phyloP scores from a whole-genome alignment of 805 yeast genomes.

The Kurtzmaniella cleridarum region DNA sequence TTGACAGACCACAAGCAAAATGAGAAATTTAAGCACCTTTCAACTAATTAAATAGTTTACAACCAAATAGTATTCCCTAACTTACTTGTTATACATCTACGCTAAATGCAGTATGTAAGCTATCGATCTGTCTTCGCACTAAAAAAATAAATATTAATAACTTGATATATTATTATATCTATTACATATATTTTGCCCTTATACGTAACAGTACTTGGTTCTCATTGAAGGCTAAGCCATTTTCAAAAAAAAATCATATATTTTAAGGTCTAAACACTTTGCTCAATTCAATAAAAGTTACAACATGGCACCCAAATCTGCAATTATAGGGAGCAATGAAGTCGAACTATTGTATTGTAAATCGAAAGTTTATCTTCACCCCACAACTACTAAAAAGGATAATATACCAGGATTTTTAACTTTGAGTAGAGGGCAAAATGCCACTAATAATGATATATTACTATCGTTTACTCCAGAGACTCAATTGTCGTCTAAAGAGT shows the following conservation, averaged over 20 bases:
- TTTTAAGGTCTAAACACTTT: conserved; percentile 1
- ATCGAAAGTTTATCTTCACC: conserved; percentile 79
- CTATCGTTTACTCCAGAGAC: conserved; percentile 68
- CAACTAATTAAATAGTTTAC: too few relatives aligned
- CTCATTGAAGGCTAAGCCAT: too few relatives aligned
- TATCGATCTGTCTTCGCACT: too few relatives aligned
- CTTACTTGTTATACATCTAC: too few relatives aligned
- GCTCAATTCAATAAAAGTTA: conserved; percentile 2
- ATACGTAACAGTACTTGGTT: not conserved
- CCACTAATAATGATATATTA: conserved; percentile 50
- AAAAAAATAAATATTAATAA: too few relatives aligned
- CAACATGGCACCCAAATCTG: conserved; percentile 1
- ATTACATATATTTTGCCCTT: not conserved
- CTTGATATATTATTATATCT: too few relatives aligned
- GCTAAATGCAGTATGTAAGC: too few relatives aligned
- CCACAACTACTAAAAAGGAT: conserved; percentile 65
- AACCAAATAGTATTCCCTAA: too few relatives aligned
- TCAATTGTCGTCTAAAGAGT: conserved; percentile 41
- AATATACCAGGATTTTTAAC: conserved; percentile 76
- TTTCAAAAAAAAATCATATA: too few relatives aligned
- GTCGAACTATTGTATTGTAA: conserved; percentile 50
- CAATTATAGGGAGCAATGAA: conserved; percentile 16
- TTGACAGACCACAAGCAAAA: too few relatives aligned
- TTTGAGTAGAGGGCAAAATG: conserved; percentile 49
- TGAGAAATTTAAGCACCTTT: too few relatives aligned